Conservation (phyloP, 2,329 filamentous ascomycete genomes). For the Diaporthe nobilis region DNA sequence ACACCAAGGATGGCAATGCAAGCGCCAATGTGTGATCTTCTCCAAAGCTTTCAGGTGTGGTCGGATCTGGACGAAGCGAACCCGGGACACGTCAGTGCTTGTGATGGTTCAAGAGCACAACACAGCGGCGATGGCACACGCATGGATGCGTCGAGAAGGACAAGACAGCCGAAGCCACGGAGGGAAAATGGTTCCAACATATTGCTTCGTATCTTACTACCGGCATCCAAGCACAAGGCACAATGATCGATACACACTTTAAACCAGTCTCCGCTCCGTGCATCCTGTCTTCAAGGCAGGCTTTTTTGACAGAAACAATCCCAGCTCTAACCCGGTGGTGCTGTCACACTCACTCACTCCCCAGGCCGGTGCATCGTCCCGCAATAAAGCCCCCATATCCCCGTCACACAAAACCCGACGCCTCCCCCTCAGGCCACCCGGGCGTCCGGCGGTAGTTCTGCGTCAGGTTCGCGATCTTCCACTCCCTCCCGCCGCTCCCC, state of each 20-base stretch:
- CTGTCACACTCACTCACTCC: no score
- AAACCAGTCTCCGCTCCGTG: neutral
- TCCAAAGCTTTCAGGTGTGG: slow-evolving; percentile 24
- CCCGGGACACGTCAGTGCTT: neutral
- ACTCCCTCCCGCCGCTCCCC: neutral
- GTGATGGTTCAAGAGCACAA: neutral
- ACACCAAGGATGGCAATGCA: slow-evolving; percentile 6
- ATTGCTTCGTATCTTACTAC: slow-evolving; percentile 18
- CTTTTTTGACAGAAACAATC: neutral
- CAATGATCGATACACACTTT: neutral
- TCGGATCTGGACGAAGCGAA: slow-evolving; percentile 27
- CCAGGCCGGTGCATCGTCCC: neutral
- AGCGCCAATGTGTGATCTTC: slow-evolving; percentile 19
- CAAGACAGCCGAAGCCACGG: neutral
- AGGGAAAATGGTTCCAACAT: neutral
- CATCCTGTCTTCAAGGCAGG: neutral
- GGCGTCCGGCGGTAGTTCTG: slow-evolving; percentile 40
- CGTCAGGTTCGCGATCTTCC: slow-evolving; percentile 38
- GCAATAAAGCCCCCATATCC: neutral
- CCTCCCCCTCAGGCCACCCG: slow-evolving; percentile 35
- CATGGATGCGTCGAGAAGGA: neutral
- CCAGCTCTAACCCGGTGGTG: neutral
- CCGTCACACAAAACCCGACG: neutral
- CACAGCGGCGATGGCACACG: neutral
- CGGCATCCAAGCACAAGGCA: neutral